A percentile compares a stretch with the other conserved stretches of the same genome.
phyloP scores from a whole-genome alignment of 1,284 basidiomycete species.

The Chondrostereum purpureum region DNA sequence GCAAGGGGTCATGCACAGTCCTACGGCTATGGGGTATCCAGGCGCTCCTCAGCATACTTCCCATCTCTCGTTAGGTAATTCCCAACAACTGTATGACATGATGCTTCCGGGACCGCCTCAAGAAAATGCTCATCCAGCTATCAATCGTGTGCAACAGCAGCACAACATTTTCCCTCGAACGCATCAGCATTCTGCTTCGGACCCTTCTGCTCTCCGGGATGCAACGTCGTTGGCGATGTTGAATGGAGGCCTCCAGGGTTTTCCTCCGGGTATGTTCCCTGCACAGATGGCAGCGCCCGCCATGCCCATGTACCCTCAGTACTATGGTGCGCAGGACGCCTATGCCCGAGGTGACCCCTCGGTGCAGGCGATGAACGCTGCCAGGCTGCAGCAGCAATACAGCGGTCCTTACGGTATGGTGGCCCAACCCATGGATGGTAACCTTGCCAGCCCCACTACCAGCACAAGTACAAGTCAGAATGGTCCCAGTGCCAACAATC shows the following conservation, averaged over 20 bases:
- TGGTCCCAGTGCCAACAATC: conserved; percentile 82
- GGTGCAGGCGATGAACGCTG: conserved; percentile 54
- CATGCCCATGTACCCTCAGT: conserved; percentile 61
- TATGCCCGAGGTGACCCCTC: conserved; percentile 47
- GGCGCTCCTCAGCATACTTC: conserved; percentile 44
- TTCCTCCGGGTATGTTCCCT: conserved; percentile 46
- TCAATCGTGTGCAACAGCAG: conserved; percentile 70
- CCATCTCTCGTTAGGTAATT: conserved; percentile 59
- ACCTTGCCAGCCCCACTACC: conserved; percentile 34
- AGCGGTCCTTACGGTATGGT: conserved; percentile 49
- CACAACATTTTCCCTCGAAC: conserved; percentile 60
- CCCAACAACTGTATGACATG: conserved; percentile 74
- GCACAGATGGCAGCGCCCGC: conserved; percentile 38
- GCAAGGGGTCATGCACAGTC: conserved; percentile 47
- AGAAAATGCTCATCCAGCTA: conserved; percentile 54
- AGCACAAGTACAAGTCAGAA: conserved; percentile 29
- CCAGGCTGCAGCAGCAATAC: conserved; percentile 51
- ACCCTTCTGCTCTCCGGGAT: conserved; percentile 66
- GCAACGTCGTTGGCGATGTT: conserved; percentile 57
- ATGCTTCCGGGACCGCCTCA: conserved; percentile 51
- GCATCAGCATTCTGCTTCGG: conserved; percentile 75
- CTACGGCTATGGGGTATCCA: conserved; percentile 49
- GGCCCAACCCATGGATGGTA: conserved; percentile 29
- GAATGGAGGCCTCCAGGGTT: conserved; percentile 46
- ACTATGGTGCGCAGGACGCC: conserved; percentile 55